phyloP scores from a whole-genome alignment of 2,329 filamentous ascomycete genomes.

The Colletotrichum cordylinicola region DNA sequence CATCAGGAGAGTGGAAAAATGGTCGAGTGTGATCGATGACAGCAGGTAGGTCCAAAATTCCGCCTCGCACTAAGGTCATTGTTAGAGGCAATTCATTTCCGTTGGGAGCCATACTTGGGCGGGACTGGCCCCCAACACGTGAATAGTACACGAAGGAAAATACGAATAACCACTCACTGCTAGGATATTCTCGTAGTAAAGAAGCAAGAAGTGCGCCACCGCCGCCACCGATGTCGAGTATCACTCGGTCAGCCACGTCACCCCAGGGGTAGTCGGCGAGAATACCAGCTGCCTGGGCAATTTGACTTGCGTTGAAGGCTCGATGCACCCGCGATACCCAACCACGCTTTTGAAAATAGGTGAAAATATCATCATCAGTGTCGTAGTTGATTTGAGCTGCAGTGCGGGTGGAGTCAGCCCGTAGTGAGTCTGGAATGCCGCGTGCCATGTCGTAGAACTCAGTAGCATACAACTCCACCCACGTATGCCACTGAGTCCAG shows the following conservation, averaged over 20 bases:
- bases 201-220: slow-evolving; percentile 40
- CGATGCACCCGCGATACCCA: slow-evolving; percentile 38
- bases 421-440: slow-evolving; percentile 38
- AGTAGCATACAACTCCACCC: slow-evolving; percentile 48
- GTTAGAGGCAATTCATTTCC: background rate
- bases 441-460: slow-evolving; percentile 49
- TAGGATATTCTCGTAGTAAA: slow-evolving; percentile 34
- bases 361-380: slow-evolving; percentile 45
- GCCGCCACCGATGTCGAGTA: slow-evolving; percentile 47
- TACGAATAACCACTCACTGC: background rate
- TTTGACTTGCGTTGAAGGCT: slow-evolving; percentile 41
- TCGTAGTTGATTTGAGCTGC: slow-evolving; percentile 45
- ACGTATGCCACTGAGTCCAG: slow-evolving; percentile 50
- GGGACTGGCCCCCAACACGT: background rate
- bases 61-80: slow-evolving; percentile 32
- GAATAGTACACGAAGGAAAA: background rate
- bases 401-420: slow-evolving; percentile 25
- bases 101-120: background rate
- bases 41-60: slow-evolving; percentile 36
- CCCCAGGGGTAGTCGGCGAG: slow-evolving; percentile 46
- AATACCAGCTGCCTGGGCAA: slow-evolving; percentile 42
- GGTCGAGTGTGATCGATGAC: slow-evolving; percentile 36
- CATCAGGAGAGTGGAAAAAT: slow-evolving; percentile 27
- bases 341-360: slow-evolving; percentile 39
- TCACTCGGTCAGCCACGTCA: slow-evolving; percentile 33